Percentiles rank a stretch among this genome's conserved stretches.
Evolutionary conservation across 192 early-diverging fungal genomes (phyloP).

Genomic region (Backusella mclennaniae): DNA sequence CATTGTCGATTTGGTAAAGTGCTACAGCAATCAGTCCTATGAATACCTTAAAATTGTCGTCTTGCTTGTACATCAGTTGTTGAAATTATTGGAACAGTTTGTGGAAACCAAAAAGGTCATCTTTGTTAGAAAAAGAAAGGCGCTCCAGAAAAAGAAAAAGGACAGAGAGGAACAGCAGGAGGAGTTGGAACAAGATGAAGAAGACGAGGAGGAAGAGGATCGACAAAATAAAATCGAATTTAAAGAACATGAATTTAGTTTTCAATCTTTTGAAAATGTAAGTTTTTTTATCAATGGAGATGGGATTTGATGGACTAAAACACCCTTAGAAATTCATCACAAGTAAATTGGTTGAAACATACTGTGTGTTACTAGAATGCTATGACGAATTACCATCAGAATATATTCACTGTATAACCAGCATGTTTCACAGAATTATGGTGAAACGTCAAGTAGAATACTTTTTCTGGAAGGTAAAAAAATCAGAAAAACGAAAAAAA

Average conservation of each 20-base stretch:
- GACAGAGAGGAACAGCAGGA: slow-evolving; percentile 13
- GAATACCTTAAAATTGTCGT: slow-evolving; percentile 54
- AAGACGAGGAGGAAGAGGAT: slow-evolving; percentile 28
- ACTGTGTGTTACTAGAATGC: slow-evolving; percentile 53
- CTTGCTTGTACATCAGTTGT: slow-evolving; percentile 54
- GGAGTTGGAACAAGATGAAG: slow-evolving; percentile 14
- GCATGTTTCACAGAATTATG: slow-evolving; percentile 67
- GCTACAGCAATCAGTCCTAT: slow-evolving; percentile 46
- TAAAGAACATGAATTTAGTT: slow-evolving; percentile 46
- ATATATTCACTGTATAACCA: slow-evolving; percentile 52
- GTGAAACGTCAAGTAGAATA: slow-evolving; percentile 53
- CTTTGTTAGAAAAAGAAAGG: slow-evolving; percentile 45
- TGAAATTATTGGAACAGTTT: slow-evolving; percentile 63
- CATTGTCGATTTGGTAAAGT: slow-evolving; percentile 46
- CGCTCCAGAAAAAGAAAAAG: slow-evolving; percentile 13
- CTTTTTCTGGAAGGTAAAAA: slow-evolving; percentile 56
- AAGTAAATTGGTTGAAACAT: slow-evolving; percentile 50
- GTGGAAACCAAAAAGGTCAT: slow-evolving; percentile 50
- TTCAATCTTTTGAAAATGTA: slow-evolving; percentile 51
- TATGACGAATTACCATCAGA: slow-evolving; percentile 49
- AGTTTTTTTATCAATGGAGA: neutral
- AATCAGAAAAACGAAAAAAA: too few species aligned
- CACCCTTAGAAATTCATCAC: slow-evolving; percentile 50
- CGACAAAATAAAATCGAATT: slow-evolving; percentile 34
- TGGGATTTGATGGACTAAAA: neutral